Evolutionary conservation across 495 filamentous ascomycete genomes (phyloP).

Genomic region (Hypoxylon fuscum): DNA sequence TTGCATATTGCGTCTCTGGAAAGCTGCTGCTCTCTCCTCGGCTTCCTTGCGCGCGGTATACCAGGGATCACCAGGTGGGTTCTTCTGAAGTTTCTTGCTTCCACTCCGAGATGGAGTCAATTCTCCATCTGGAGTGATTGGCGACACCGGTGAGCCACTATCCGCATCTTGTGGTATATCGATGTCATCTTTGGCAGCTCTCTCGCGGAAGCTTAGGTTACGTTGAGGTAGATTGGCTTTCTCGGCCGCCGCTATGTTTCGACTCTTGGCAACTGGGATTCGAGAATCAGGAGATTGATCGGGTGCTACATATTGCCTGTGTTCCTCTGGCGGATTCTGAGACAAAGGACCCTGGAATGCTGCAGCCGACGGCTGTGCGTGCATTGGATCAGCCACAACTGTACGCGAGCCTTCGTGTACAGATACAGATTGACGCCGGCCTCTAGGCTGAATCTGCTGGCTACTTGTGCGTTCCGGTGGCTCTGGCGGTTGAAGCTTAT

Average conservation of each 20-base stretch:
- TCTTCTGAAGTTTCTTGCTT: conserved; percentile 60
- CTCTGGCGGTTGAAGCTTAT: conserved; percentile 29
- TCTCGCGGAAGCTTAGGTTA: conserved; percentile 61
- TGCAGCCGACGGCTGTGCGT: conserved; percentile 29
- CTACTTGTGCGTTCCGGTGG: conserved; percentile 13
- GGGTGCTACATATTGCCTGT: conserved; percentile 37
- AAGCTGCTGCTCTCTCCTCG: conserved; percentile 38
- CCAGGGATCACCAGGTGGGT: conserved; percentile 52
- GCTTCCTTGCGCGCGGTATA: conserved; percentile 45
- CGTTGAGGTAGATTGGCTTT: conserved; percentile 51
- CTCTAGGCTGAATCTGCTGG: conserved; percentile 35
- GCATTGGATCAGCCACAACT: conserved; percentile 25
- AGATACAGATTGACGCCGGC: conserved; percentile 19
- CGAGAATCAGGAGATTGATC: conserved; percentile 41
- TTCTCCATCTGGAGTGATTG: conserved; percentile 38
- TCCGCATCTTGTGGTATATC: conserved; percentile 41
- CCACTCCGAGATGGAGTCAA: conserved; percentile 49
- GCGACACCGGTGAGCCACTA: conserved; percentile 29
- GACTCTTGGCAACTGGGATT: conserved; percentile 42
- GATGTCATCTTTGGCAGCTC: conserved; percentile 51
- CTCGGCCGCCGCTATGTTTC: conserved; percentile 27
- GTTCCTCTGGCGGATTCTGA: conserved; percentile 50
- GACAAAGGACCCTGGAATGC: conserved; percentile 43
- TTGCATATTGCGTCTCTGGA: conserved; percentile 18
- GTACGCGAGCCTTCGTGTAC: conserved; percentile 17